Percentiles rank a stretch among this genome's conserved stretches.
Evolutionary conservation across 371 early-diverging fungal genomes (phyloP).

Genomic region (Rhizopus sp.): DNA sequence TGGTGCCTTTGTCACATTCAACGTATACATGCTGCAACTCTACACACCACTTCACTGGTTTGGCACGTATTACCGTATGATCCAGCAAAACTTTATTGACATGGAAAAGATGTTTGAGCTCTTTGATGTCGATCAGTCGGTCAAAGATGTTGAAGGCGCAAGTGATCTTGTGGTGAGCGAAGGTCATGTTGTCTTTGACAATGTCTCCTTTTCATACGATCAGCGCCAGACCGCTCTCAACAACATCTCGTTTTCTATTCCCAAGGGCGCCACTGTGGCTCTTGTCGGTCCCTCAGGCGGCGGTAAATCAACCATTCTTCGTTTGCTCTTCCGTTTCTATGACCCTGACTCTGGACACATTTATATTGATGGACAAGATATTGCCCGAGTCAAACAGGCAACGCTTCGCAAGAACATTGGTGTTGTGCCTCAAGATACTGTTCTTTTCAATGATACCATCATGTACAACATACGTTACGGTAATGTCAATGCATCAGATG

Average conservation of each 20-base stretch:
- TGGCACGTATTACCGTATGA: constrained; percentile 59
- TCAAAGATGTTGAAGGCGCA: constrained; percentile 62
- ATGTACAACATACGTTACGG: constrained; percentile 83
- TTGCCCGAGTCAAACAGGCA: constrained; percentile 67
- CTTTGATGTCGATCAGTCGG: constrained; percentile 72
- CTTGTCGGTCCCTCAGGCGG: constrained; percentile 92
- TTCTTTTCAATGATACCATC: constrained; percentile 84
- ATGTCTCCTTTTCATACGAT: constrained; percentile 82
- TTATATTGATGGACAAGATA: constrained; percentile 87
- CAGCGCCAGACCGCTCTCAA: constrained; percentile 66
- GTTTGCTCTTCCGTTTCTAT: constrained; percentile 89
- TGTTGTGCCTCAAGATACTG: constrained; percentile 88
- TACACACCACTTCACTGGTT: constrained; percentile 64
- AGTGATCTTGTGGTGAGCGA: constrained; percentile 49
- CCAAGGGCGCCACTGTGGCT: constrained; percentile 80
- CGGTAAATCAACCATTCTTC: constrained; percentile 88
- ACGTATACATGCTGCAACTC: constrained; percentile 82
- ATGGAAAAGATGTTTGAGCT: constrained; percentile 94
- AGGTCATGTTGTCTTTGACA: constrained; percentile 72
- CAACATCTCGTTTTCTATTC: constrained; percentile 82
- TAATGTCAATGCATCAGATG: constrained; percentile 59
- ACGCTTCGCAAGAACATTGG: constrained; percentile 77
- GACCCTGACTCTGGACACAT: constrained; percentile 83
- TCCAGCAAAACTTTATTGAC: constrained; percentile 86
- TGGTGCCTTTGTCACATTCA: constrained; percentile 88